Conservation (phyloP, 106 monocot genomes). For the Platanthera guangdongensis region DNA sequence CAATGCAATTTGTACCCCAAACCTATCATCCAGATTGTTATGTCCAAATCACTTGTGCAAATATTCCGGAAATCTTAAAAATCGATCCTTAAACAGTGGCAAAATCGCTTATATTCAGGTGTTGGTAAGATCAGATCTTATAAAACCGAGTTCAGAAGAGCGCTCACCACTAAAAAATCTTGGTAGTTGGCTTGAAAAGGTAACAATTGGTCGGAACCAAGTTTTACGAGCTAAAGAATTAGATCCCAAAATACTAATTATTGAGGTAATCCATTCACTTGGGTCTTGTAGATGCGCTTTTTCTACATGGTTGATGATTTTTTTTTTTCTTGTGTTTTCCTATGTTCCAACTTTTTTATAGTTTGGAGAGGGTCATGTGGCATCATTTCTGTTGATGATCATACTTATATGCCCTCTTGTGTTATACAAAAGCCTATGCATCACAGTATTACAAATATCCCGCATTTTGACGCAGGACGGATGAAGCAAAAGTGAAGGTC, state of each 20-base stretch:
- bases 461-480: too few species aligned
- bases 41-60: too few species aligned
- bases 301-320: neutral
- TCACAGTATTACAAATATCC: neutral
- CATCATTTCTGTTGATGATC: neutral
- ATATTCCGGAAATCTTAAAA: too few species aligned
- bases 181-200: conserved; percentile 98
- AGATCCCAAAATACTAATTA: conserved; percentile 83
- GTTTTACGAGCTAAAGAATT: conserved; percentile 78
- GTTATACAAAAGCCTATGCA: neutral
- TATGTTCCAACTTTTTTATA: neutral
- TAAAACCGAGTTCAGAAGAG: conserved; percentile 98
- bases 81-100: too few species aligned
- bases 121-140: conserved; percentile 76
- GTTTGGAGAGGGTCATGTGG: neutral
- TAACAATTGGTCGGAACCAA: conserved; percentile 94
- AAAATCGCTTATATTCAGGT: conserved; percentile 29
- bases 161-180: conserved; percentile 97
- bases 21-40: too few species aligned
- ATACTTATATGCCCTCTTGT: neutral
- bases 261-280: conserved; percentile 49
- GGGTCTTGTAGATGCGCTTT: neutral
- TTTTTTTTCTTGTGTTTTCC: neutral
- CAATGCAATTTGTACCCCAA: too few species aligned
- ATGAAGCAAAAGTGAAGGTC: too few species aligned